Percentiles rank a stretch among this genome's conserved stretches.
These are phyloP conservation scores for Spatholobus suberectus DNA, from an alignment of 306 rosid genomes.

Conservation along the genomic window DNA sequence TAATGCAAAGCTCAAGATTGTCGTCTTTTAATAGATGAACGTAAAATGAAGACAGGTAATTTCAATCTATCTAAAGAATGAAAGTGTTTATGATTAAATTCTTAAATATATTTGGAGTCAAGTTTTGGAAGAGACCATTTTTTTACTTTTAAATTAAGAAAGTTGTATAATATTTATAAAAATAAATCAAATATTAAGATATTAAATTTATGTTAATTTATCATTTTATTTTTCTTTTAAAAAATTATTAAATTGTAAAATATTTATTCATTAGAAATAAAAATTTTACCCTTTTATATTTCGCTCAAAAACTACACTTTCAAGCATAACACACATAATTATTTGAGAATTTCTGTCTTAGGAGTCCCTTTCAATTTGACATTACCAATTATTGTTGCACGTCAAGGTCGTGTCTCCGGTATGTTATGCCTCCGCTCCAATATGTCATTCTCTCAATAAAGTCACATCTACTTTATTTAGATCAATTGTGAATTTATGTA, in stretches of 20 bases:
- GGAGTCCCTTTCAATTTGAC: not conserved
- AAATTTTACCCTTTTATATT: not conserved
- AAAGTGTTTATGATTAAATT: not conserved
- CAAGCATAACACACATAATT: not conserved
- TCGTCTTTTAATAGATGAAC: not conserved
- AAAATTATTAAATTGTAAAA: not conserved
- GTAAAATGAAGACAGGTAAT: not conserved
- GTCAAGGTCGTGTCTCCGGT: not conserved
- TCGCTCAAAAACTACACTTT: not conserved
- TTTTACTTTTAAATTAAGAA: not conserved
- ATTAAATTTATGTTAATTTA: not conserved
- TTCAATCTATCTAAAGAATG: not conserved
- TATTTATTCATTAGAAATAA: not conserved
- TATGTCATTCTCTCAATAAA: not conserved
- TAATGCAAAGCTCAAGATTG: not conserved
- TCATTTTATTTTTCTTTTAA: no score
- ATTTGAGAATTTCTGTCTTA: constrained; percentile 6
- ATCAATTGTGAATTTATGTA: constrained; percentile 1
- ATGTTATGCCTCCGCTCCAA: constrained; percentile 29
- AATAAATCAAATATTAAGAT: not conserved
- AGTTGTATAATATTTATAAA: not conserved
- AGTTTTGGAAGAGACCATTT: not conserved
- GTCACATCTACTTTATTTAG: not conserved
- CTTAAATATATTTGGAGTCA: not conserved
- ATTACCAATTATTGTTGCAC: not conserved